Conservation (phyloP, 2,329 filamentous ascomycete species). For the Fusarium secorum region DNA sequence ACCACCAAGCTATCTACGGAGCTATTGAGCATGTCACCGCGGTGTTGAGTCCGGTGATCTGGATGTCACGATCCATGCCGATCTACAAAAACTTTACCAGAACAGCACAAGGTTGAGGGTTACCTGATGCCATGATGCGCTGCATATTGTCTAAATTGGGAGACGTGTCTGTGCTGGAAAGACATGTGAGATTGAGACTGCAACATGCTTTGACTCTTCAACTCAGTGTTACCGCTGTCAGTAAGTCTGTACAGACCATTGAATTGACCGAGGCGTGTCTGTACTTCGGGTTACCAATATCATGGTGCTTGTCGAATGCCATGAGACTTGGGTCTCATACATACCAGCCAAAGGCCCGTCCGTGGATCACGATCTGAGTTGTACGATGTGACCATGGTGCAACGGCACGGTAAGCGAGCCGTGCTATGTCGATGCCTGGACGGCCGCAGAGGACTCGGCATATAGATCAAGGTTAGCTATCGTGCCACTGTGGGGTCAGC, state of each 20-base stretch:
- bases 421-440: not conserved
- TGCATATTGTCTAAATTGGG: slow-evolving; percentile 16
- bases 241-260: not conserved
- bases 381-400: slow-evolving; percentile 22
- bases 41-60: slow-evolving; percentile 4
- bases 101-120: slow-evolving; percentile 5
- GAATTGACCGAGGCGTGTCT: not conserved
- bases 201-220: slow-evolving; percentile 2
- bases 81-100: slow-evolving; percentile 6
- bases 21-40: slow-evolving; percentile 12
- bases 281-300: not conserved
- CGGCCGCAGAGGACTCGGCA: not conserved
- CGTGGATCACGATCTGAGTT: slow-evolving; percentile 20
- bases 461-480: slow-evolving; percentile 2
- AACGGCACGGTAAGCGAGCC: slow-evolving; percentile 20
- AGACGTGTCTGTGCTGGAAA: slow-evolving; percentile 12
- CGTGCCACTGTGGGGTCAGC: not conserved
- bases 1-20: slow-evolving; percentile 10
- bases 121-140: slow-evolving; percentile 5
- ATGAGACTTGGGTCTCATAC: slow-evolving; percentile 1
- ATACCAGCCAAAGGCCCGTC: not conserved
- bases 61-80: slow-evolving; percentile 19
- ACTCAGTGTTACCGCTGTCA: not conserved
- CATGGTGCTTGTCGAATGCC: slow-evolving; percentile 1
- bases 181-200: not conserved